Base-by-base conservation (phyloP, 2,329 filamentous ascomycete species). In the Allantophomopsis cytisporea region DNA sequence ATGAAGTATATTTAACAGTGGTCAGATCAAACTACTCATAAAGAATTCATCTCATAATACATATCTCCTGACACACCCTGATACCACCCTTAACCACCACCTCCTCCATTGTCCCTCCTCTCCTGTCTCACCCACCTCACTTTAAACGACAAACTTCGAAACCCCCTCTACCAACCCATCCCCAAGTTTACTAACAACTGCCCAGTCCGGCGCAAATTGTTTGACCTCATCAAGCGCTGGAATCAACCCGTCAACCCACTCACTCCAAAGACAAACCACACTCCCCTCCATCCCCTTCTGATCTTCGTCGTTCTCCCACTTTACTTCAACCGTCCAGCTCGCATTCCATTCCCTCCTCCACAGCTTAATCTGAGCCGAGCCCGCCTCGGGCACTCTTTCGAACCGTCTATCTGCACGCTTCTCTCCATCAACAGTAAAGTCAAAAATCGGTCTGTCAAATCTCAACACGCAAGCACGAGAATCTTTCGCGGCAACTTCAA, bases 181-280 rank as follows among this genome's bases (percentile, higher is more conserved):
- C 18, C 68, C 68, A 45, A 74, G 61, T 62, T 94, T 95, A 4
- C 77, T 78, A 20, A 87, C 66, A 8, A 80, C 78, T 6, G 77
- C 76, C 91, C 91, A 98, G 4, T 67, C 63, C 1, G 91, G 91
- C 48, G 78, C 69, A 60, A 78, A 95, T 55, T 78, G 71, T 48
- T 72, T 64, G 37, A 84, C 67, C 60, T 96, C 88, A 49, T 91
- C 82, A 38, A 89, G 71, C 1, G 88, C 88, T 0, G 89, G 88
- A 36, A 96, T 87, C 1, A 69, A 68, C 3, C 75, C 80, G 2
- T 61, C 59, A 52, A 95, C 95, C 35, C 74, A 78, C 61, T 98
- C 91, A 51, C 81, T 86, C 87, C 88, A 96, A 23, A 83, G 65
- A 59, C 91, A 96, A 13, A 80, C 69, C 1, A 88, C 76, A 28